Conservation (phyloP, 2,329 filamentous ascomycete genomes). For the Nemania serpens region DNA sequence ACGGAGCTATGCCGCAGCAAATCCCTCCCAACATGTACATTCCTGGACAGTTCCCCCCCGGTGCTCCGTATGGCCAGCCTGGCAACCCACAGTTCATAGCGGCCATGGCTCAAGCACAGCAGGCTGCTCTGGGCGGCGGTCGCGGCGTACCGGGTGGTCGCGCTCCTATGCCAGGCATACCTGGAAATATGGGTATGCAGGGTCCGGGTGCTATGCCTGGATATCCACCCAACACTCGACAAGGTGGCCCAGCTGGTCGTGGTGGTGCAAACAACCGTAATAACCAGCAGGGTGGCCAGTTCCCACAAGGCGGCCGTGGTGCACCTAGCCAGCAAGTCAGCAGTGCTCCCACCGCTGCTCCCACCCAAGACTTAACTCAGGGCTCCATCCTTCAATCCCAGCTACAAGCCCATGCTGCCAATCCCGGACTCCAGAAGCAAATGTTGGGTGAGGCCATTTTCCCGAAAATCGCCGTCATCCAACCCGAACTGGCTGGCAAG, state of each 20-base stretch:
- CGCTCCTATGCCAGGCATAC: slow-evolving; percentile 76
- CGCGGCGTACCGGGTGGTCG: slow-evolving; percentile 68
- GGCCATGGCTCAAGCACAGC: slow-evolving; percentile 79
- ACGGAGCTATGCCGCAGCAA: slow-evolving; percentile 77
- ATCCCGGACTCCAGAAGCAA: slow-evolving; percentile 90
- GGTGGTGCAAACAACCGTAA: slow-evolving; percentile 51
- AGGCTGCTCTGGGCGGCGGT: slow-evolving; percentile 63
- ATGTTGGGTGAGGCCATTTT: slow-evolving; percentile 97
- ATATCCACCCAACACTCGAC: slow-evolving; percentile 60
- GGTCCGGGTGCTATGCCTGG: slow-evolving; percentile 56
- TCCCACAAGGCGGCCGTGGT: slow-evolving; percentile 57
- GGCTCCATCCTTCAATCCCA: slow-evolving; percentile 59
- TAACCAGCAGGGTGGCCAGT: slow-evolving; percentile 47
- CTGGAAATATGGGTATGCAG: slow-evolving; percentile 67
- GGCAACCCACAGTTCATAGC: slow-evolving; percentile 79
- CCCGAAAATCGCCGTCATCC: slow-evolving; percentile 95
- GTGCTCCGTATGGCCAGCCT: slow-evolving; percentile 77
- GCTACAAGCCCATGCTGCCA: slow-evolving; percentile 54
- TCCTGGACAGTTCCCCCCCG: slow-evolving; percentile 78
- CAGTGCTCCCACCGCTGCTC: slow-evolving; percentile 41
- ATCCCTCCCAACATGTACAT: slow-evolving; percentile 88
- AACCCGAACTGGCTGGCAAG: slow-evolving; percentile 96
- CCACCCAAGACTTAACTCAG: slow-evolving; percentile 46
- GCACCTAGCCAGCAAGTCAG: slow-evolving; percentile 45
- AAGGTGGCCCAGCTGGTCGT: slow-evolving; percentile 43